Evolutionary conservation across 306 rosid genomes (phyloP).

Genomic region (Dryas octopetala): DNA sequence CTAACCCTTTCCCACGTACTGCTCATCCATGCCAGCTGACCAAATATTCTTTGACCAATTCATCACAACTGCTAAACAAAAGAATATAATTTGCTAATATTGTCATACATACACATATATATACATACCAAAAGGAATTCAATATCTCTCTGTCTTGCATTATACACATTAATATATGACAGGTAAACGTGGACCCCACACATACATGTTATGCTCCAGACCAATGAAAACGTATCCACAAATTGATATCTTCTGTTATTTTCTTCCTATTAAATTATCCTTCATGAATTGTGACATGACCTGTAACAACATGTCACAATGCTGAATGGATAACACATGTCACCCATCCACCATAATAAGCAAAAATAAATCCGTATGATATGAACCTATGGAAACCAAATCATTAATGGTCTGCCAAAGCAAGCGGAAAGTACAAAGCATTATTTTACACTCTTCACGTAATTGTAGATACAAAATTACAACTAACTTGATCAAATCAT

Average conservation of each 20-base stretch:
- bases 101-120: too few species aligned
- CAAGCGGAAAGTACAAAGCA: constrained; percentile 19
- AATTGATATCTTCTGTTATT: neutral
- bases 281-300: neutral
- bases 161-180: neutral
- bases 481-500: constrained; percentile 45
- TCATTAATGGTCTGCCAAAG: constrained; percentile 7
- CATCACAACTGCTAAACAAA: neutral
- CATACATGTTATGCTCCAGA: neutral
- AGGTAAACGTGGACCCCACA: neutral
- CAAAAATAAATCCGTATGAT: neutral
- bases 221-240: neutral
- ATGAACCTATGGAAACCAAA: constrained; percentile 7
- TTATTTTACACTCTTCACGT: constrained; percentile 33
- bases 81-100: neutral
- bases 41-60: neutral
- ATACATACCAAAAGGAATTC: neutral
- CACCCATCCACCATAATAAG: too few species aligned
- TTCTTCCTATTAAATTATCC: neutral
- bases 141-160: neutral
- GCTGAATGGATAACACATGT: too few species aligned
- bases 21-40: neutral
- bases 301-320: neutral
- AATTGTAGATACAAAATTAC: constrained; percentile 40
- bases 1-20: neutral